Evolutionary conservation across 768 basidiomycete species (phyloP).

Genomic region (Tylopilus sp.): DNA sequence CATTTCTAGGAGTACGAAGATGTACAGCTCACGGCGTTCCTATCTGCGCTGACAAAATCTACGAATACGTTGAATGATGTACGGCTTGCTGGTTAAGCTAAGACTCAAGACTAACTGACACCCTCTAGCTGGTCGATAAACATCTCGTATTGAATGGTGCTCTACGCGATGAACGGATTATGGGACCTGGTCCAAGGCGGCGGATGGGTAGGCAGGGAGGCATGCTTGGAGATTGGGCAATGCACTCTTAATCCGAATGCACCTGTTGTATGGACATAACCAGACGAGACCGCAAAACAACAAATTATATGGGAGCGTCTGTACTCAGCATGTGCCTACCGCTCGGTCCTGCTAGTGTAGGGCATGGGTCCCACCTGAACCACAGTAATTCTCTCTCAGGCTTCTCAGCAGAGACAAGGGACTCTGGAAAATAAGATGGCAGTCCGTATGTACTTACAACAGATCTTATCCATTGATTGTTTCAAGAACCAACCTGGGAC

Average conservation of each 20-base stretch:
- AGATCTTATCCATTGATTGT: too few species aligned
- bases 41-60: conserved; percentile 86
- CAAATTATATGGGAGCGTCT: neutral
- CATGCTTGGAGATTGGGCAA: conserved; percentile 53
- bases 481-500: too few species aligned
- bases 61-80: conserved; percentile 88
- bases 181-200: conserved; percentile 46
- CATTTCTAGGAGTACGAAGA: conserved; percentile 84
- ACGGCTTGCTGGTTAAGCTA: conserved; percentile 27
- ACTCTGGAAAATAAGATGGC: too few species aligned
- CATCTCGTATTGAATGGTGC: conserved; percentile 59
- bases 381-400: neutral
- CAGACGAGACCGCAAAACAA: neutral
- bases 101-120: conserved; percentile 1
- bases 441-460: too few species aligned
- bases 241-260: conserved; percentile 36
- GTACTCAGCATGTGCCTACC: neutral
- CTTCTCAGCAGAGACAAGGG: too few species aligned
- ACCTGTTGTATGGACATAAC: too few species aligned
- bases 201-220: conserved; percentile 47
- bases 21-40: conserved; percentile 86
- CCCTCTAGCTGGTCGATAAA: conserved; percentile 69
- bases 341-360: too few species aligned
- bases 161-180: conserved; percentile 48
- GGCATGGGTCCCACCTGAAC: neutral